A percentile compares a stretch with the other conserved stretches of the same genome.
Conservation (phyloP, 345 rosid genomes). For the rapeseed (Brassica napus) region Da-Ae NC_063446.1:16001501-16002000, state of each 20-base stretch:
- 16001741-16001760: not conserved
- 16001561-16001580: not conserved
- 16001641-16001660: slow-evolving; percentile 30
- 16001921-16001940: slow-evolving; percentile 33
- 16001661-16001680: slow-evolving; percentile 40
- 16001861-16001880: slow-evolving; percentile 32
- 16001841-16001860: slow-evolving; percentile 6
- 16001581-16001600: not conserved
- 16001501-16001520: too few species aligned
- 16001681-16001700: slow-evolving; percentile 8
- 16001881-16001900: slow-evolving; percentile 28
- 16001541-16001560: not conserved
- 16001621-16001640: slow-evolving; percentile 36
- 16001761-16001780: not conserved
- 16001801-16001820: slow-evolving; percentile 20
- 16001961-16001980: not conserved
- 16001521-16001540: too few species aligned
- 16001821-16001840: not conserved
- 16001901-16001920: slow-evolving; percentile 22
- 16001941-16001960: slow-evolving; percentile 14
- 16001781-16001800: not conserved
- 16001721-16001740: not conserved
- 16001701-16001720: slow-evolving; percentile 11
- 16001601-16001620: slow-evolving; percentile 23
- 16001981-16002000: not conserved